Conservation (phyloP, 1,284 basidiomycete species). For the Coriolopsis trogii region DNA sequence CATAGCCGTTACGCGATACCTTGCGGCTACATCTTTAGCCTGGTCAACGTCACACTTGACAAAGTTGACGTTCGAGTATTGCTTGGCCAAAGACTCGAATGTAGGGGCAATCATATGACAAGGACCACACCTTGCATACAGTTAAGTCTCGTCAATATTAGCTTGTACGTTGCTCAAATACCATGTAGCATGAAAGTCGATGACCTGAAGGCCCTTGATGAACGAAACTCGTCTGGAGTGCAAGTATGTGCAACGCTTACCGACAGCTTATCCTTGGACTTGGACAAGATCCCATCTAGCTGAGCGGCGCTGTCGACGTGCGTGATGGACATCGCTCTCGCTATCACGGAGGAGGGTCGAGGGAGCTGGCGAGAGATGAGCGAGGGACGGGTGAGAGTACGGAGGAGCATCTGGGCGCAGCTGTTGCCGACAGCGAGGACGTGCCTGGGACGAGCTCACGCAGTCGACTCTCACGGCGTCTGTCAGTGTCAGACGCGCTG, state of each 20-base stretch:
- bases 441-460: neutral
- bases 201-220: constrained; percentile 52
- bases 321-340: constrained; percentile 54
- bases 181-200: constrained; percentile 85
- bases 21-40: constrained; percentile 61
- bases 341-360: constrained; percentile 4
- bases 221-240: too few relatives aligned
- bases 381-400: constrained; percentile 19
- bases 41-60: constrained; percentile 81
- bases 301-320: constrained; percentile 64
- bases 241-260: constrained; percentile 41
- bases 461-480: constrained; percentile 1
- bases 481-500: constrained; percentile 10
- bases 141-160: neutral
- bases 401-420: constrained; percentile 22
- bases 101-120: constrained; percentile 78
- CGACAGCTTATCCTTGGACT: constrained; percentile 65
- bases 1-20: constrained; percentile 71
- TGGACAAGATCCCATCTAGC: constrained; percentile 60
- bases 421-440: constrained; percentile 4
- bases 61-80: constrained; percentile 72
- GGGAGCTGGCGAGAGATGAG: constrained; percentile 20
- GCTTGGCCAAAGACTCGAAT: constrained; percentile 67
- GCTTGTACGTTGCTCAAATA: constrained; percentile 32
- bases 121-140: constrained; percentile 68